Conservation (phyloP, 352 stramenopile species). For the Phytophthora pluvialis region DNA sequence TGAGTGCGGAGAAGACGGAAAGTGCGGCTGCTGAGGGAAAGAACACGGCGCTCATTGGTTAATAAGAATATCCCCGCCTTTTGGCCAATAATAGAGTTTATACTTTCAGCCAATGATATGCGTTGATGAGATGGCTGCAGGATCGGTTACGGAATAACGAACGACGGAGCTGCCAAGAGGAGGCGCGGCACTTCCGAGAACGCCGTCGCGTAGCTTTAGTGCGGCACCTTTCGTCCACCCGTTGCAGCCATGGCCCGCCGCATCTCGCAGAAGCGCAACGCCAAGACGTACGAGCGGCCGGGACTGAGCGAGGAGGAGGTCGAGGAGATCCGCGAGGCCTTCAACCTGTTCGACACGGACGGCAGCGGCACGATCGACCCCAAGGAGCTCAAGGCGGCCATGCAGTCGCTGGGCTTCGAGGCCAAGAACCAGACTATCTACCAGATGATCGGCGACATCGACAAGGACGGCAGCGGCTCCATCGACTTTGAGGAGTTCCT, state of each 20-base stretch:
- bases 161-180: not conserved
- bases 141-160: constrained; percentile 12
- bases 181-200: constrained; percentile 10
- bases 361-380: constrained; percentile 96
- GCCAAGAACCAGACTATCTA: constrained; percentile 98
- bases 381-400: constrained; percentile 97
- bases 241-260: constrained; percentile 55
- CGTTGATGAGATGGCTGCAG: not conserved
- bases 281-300: constrained; percentile 92
- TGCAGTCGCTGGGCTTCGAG: constrained; percentile 97
- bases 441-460: constrained; percentile 97
- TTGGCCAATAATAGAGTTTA: not conserved
- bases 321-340: constrained; percentile 96
- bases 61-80: constrained; percentile 13
- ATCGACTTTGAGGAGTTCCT: constrained; percentile 98
- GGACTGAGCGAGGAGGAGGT: constrained; percentile 94
- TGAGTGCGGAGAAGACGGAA: constrained; percentile 34
- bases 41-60: constrained; percentile 19
- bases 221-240: not conserved
- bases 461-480: constrained; percentile 95
- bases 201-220: not conserved
- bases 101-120: constrained; percentile 13
- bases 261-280: constrained; percentile 85
- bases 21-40: constrained; percentile 18
- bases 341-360: constrained; percentile 98